Evolutionary conservation across 2,329 filamentous ascomycete species (phyloP).

Genomic region (Cadophora sp.): DNA sequence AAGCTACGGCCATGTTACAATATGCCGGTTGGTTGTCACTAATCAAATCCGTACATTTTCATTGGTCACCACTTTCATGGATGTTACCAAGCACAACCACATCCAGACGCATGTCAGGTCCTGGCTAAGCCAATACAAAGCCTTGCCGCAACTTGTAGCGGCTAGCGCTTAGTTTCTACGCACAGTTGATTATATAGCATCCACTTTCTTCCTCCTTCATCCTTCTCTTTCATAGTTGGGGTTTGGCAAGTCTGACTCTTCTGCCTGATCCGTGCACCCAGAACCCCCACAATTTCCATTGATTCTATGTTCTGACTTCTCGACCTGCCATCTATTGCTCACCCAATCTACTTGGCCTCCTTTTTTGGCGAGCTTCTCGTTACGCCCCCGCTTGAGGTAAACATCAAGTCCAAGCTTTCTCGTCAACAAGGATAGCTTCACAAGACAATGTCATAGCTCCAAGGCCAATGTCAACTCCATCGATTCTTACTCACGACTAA

Average conservation of each 20-base stretch:
- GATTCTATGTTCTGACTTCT: background rate
- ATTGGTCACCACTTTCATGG: background rate
- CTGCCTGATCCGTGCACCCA: background rate
- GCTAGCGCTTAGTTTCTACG: slow-evolving; percentile 12
- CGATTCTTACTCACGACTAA: background rate
- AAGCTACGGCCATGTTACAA: slow-evolving; percentile 7
- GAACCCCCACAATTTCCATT: background rate
- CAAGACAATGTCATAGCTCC: background rate
- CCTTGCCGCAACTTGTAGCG: background rate
- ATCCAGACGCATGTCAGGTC: background rate
- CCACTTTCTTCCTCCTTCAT: background rate
- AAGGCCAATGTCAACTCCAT: background rate
- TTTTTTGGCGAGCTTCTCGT: background rate
- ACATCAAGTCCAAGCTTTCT: slow-evolving; percentile 1
- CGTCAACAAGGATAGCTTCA: background rate
- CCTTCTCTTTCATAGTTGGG: background rate
- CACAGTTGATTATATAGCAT: slow-evolving; percentile 8
- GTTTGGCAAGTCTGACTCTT: background rate
- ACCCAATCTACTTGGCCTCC: background rate
- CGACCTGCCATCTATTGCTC: background rate
- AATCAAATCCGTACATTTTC: background rate
- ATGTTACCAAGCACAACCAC: background rate
- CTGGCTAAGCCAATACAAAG: background rate
- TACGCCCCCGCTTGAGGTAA: background rate
- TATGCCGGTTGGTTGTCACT: background rate